Evolutionary conservation across 208 protist species (phyloP).

Genomic region (Naegleria fowleri): DNA sequence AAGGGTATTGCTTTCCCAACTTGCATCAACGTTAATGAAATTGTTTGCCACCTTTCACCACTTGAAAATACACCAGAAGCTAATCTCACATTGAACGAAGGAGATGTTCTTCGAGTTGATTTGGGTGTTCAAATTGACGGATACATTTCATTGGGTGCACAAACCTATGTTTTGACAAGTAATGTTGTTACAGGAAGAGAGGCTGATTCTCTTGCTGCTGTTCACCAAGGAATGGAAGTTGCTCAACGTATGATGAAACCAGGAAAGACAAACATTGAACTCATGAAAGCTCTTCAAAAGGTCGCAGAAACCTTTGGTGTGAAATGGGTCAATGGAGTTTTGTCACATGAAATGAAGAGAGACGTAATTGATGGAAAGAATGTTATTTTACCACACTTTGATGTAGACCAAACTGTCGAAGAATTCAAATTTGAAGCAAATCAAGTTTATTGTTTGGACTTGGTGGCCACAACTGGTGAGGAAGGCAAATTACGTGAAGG

Average conservation of each 20-base stretch:
- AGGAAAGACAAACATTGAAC: slow-evolving; percentile 70
- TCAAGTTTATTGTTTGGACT: slow-evolving; percentile 50
- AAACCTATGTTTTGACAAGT: slow-evolving; percentile 86
- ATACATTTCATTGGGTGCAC: slow-evolving; percentile 88
- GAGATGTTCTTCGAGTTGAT: slow-evolving; percentile 97
- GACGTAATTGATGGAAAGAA: slow-evolving; percentile 96
- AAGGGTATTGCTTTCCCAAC: slow-evolving; percentile 98
- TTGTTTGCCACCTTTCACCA: slow-evolving; percentile 96
- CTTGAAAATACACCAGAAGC: slow-evolving; percentile 61
- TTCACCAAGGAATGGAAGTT: slow-evolving; percentile 84
- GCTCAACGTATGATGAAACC: slow-evolving; percentile 77
- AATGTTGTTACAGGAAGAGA: slow-evolving; percentile 70
- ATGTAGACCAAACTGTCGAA: slow-evolving; percentile 84
- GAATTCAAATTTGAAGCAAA: slow-evolving; percentile 57
- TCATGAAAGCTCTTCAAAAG: slow-evolving; percentile 90
- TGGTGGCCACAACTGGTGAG: slow-evolving; percentile 52
- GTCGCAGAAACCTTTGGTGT: slow-evolving; percentile 83
- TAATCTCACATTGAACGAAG: slow-evolving; percentile 49
- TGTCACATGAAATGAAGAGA: slow-evolving; percentile 94
- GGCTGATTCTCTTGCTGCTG: slow-evolving; percentile 86
- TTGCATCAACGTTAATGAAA: slow-evolving; percentile 95
- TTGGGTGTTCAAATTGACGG: slow-evolving; percentile 96
- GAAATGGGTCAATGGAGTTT: slow-evolving; percentile 87
- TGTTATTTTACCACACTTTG: slow-evolving; percentile 78
- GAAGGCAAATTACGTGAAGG: slow-evolving; percentile 48